phyloP scores from a whole-genome alignment of 768 basidiomycete genomes.

The Melanogaster broomeanus region DNA sequence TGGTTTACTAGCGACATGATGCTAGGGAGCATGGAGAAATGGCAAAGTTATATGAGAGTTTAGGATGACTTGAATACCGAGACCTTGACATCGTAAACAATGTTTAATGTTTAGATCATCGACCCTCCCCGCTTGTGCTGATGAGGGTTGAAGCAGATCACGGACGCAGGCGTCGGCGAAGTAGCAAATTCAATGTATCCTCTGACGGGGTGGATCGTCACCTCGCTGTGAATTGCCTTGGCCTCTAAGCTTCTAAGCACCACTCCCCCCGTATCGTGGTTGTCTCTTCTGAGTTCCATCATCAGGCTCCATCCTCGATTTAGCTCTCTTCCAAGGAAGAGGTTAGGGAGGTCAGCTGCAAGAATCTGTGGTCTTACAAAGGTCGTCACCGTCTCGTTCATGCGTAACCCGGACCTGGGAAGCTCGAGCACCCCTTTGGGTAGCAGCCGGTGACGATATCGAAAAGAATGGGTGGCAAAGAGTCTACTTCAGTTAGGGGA shows the following conservation, averaged over 20 bases:
- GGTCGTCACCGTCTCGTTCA: constrained; percentile 25
- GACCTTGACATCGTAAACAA: constrained; percentile 18
- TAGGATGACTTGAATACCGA: no score
- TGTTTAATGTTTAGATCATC: not conserved
- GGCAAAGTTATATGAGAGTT: no score
- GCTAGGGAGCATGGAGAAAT: no score
- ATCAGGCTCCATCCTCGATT: constrained; percentile 32
- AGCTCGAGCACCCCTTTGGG: constrained; percentile 31
- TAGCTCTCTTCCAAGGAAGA: constrained; percentile 39
- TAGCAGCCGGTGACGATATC: constrained; percentile 30
- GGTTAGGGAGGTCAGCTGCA: constrained; percentile 29
- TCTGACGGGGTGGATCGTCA: constrained; percentile 28
- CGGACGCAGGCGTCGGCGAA: constrained; percentile 29
- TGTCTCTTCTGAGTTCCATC: constrained; percentile 41
- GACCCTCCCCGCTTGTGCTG: not conserved
- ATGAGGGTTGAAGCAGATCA: constrained; percentile 20
- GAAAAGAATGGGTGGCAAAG: constrained; percentile 26
- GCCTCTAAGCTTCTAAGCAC: constrained; percentile 27
- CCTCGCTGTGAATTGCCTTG: constrained; percentile 38
- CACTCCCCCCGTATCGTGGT: constrained; percentile 39
- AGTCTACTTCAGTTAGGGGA: constrained; percentile 25
- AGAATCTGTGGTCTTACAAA: constrained; percentile 29
- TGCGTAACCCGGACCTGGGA: constrained; percentile 27
- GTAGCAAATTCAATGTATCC: constrained; percentile 21
- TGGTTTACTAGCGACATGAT: no score